Percentiles rank a stretch among this genome's conserved stretches.
Evolutionary conservation across 495 filamentous ascomycete genomes (phyloP).

Genomic region (Astrothelium macrocarpum): DNA sequence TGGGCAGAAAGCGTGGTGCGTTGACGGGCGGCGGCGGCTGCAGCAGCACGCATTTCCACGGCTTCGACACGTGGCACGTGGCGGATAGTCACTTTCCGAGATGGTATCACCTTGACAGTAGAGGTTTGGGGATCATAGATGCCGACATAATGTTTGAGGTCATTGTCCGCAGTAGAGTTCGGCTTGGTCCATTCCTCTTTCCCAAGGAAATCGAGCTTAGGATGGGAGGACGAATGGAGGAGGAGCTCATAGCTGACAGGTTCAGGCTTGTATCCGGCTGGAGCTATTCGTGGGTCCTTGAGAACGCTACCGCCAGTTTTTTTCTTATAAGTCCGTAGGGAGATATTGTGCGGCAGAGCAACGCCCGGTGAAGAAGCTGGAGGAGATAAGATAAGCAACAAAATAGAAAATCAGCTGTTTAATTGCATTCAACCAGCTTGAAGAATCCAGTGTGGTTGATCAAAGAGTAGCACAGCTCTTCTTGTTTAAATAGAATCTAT

Average conservation of each 20-base stretch:
- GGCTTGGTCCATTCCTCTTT: conserved; percentile 29
- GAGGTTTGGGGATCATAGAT: conserved; percentile 68
- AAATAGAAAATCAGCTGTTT: too few relatives aligned
- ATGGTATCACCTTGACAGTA: conserved; percentile 63
- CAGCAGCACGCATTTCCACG: conserved; percentile 46
- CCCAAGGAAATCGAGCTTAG: conserved; percentile 49
- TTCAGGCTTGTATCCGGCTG: conserved; percentile 16
- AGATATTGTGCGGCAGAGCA: conserved; percentile 43
- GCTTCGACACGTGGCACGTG: conserved; percentile 24
- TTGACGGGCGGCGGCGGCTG: conserved; percentile 23
- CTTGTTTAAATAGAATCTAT: too few relatives aligned
- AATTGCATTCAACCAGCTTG: too few relatives aligned
- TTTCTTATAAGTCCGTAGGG: conserved; percentile 54
- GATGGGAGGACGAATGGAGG: conserved; percentile 66
- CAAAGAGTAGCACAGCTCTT: too few relatives aligned
- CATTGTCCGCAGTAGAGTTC: conserved; percentile 48
- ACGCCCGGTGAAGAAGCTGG: conserved; percentile 63
- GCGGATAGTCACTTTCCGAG: conserved; percentile 61
- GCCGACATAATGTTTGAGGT: conserved; percentile 78
- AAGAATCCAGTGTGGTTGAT: too few relatives aligned
- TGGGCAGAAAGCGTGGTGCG: conserved; percentile 11
- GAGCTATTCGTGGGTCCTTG: conserved; percentile 14
- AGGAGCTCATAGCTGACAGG: conserved; percentile 52
- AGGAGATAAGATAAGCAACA: conserved; percentile 12
- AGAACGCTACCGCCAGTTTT: conserved; percentile 16